Evolutionary conservation across 148 eudicot species (phyloP).

Genomic region (Fagopyrum homotropicum): DNA sequence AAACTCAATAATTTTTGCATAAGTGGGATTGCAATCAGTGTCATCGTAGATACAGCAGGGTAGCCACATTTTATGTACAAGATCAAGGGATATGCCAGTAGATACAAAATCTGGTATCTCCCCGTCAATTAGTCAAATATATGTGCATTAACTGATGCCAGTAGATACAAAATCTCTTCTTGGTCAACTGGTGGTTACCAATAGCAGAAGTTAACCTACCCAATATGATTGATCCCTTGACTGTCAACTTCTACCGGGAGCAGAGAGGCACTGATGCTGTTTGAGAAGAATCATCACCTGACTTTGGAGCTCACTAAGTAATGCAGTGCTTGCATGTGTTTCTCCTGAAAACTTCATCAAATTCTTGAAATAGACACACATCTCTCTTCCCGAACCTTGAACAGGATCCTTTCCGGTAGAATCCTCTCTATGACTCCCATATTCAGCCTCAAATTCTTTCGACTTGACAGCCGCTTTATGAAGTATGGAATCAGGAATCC

Average conservation of each 20-base stretch:
- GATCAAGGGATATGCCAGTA: neutral
- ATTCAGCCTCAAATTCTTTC: constrained; percentile 67
- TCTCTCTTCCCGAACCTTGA: constrained; percentile 26
- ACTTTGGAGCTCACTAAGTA: constrained; percentile 49
- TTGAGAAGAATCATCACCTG: constrained; percentile 52
- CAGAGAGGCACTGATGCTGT: constrained; percentile 23
- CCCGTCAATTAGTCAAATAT: constrained; percentile 1
- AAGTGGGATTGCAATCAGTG: neutral
- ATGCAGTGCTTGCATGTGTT: constrained; percentile 7
- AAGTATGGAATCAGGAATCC: constrained; percentile 76
- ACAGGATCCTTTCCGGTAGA: constrained; percentile 11
- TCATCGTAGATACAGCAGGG: neutral
- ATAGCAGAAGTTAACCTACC: too few species aligned
- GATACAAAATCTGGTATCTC: constrained; percentile 10
- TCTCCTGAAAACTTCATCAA: constrained; percentile 17
- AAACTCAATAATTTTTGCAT: neutral
- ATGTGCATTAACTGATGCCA: neutral
- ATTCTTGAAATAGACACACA: constrained; percentile 24
- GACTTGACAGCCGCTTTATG: constrained; percentile 71
- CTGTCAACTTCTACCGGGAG: neutral
- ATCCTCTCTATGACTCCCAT: constrained; percentile 34
- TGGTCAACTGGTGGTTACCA: too few species aligned
- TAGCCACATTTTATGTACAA: neutral
- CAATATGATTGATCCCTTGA: too few species aligned
- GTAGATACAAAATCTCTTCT: too few species aligned